These are phyloP conservation scores for Murraya koenigii DNA, from an alignment of 345 rosid species.

Conservation along the genomic window DNA sequence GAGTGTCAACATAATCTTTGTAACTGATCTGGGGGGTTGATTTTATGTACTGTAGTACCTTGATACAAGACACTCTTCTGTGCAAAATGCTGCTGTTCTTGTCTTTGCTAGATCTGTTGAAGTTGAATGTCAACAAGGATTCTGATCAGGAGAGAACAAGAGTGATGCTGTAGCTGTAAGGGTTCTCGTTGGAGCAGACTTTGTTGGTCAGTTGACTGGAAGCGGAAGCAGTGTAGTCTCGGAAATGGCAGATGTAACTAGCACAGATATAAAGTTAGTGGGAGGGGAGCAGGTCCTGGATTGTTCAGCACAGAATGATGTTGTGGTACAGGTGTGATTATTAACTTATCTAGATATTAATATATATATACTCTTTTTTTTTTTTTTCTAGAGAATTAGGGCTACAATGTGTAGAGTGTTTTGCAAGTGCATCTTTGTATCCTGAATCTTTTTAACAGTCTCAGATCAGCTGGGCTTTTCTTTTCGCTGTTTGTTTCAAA, in stretches of 20 bases:
- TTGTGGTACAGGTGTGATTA: conserved; percentile 49
- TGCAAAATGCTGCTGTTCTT: conserved; percentile 51
- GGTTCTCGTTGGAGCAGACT: conserved; percentile 43
- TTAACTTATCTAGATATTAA: not conserved
- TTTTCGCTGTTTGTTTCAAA: not conserved
- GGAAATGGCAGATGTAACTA: conserved; percentile 31
- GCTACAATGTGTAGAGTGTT: not conserved
- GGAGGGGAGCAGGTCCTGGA: conserved; percentile 27
- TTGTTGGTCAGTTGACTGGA: conserved; percentile 26
- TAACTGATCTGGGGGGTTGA: conserved; percentile 10
- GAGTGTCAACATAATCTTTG: not conserved
- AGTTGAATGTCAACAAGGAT: conserved; percentile 39
- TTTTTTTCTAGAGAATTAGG: not conserved
- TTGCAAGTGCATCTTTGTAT: not conserved
- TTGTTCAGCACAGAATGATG: conserved; percentile 37
- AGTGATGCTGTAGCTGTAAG: conserved; percentile 44
- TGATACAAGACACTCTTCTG: conserved; percentile 49
- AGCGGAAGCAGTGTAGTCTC: conserved; percentile 25
- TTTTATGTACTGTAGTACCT: conserved; percentile 34
- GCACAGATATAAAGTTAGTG: conserved; percentile 41
- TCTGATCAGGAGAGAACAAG: conserved; percentile 23
- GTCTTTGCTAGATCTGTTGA: conserved; percentile 63
- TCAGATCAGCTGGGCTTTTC: not conserved
- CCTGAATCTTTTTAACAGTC: not conserved
- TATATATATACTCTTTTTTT: not conserved